Base-by-base conservation (phyloP, 768 basidiomycete genomes). In the Myochromella boudieri region DNA sequence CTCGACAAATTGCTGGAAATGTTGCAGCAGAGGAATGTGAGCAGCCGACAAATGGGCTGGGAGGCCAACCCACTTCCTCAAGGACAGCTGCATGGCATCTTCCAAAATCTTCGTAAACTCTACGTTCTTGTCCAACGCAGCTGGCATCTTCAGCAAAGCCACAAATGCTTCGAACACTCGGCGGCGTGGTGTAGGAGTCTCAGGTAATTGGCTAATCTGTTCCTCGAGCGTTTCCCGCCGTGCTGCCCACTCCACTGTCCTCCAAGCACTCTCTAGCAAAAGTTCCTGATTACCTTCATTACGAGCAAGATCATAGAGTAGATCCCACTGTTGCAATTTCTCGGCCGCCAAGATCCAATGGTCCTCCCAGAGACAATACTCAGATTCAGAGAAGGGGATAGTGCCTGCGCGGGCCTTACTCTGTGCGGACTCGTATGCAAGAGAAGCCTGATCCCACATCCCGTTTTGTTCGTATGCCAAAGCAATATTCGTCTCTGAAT, bases 1-100 rank as follows among this genome's bases (percentile, higher is more conserved):
- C 67, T 99, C 97, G 31, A 99, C 95, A 56, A 97, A 97, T 64
- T 98, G 97, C 65, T 99, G 97, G 75, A 98, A 99, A 64, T 97
- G 90, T 63, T 98, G 95, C 24, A 99, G 74, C 22, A 99, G 72
- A 3, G 97, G 95, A 10, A 98, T 79, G 64, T 99, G 97, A 2
- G 93, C 93, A n/a, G 82, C 76, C 1, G 93, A 93, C 37, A 97
- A 76, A 38, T 91, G 82, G 10, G 81, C 72, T 3, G 97, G 97
- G 3, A 99, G 73, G 42, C 84, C 84, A 44, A 87, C 81, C 97
- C 97, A 99, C 76, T 98, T 99, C 18, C 94, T 84, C 11, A 99
- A 79, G 3, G 95, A 87, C 21, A 98, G 73, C 59, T 99, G 97
- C 82, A 95, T 95, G 6, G 94, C 94, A 54, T 97, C 94, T 63